Base-by-base conservation (phyloP, 2,329 filamentous ascomycete species). In the Penicillium sp. region DNA sequence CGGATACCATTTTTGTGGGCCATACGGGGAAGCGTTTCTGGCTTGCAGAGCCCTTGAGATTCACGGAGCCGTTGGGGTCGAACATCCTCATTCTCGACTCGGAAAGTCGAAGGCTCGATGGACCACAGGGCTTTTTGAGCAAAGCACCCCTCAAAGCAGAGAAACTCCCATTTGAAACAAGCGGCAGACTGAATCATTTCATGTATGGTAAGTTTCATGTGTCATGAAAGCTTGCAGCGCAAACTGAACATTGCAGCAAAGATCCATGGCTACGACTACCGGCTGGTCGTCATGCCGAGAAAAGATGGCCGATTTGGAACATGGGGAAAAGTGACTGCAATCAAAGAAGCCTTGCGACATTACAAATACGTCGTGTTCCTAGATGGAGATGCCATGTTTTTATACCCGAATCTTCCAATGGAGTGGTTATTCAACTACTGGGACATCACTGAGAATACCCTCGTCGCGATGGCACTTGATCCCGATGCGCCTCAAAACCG, bases 371-470 rank as follows among this genome's bases (percentile, higher is more conserved):
- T 80, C 21, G 65, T 80, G 43, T 75, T 76, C 42, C 60, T 80
- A 48, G 78, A 81, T 58, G 72, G 75, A 22, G 78, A 81, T 54
- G 74, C 71, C 16, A 69, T 74, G 6, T 70, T 79, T 48, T 65
- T 70, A 1, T 68, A 79, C 50, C 70, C 74, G 1, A 69, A 78
- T 32, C 60, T 81, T 1, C 77, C 78, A 3, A 54, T 79, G 14
- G 78, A 81, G 64, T 80, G 76, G 74, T 70, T 81, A 6, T 71
- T 81, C 61, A 78, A 77, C 59, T 70, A 75, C 39, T 80, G 78
- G 78, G 70, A 75, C 50, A 67, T 79, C 45, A 69, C 65, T 9
- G 55, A 64, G 0, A 60, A 72, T 2, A 79, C 75, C 0, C 69
- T 78, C 11, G 63, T 79, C 49, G 75, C 79, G 52, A 75, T 80